Conservation (phyloP, 257 asterid species). For the Oldenlandia corymbosa region DNA sequence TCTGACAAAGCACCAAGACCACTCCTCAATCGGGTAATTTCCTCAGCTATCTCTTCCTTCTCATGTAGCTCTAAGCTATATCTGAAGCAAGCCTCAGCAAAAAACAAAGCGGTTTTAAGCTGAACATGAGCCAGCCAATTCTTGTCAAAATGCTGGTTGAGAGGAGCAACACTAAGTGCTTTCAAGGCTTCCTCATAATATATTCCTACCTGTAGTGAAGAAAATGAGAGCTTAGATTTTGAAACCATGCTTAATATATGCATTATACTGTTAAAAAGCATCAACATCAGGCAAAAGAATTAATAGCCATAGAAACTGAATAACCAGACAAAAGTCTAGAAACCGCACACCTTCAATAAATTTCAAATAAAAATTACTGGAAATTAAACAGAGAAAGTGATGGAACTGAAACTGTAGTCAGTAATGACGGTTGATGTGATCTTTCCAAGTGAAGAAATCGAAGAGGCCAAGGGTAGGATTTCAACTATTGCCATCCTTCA, state of each 20-base stretch:
- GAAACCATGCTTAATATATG: too few relatives aligned
- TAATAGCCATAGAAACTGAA: too few relatives aligned
- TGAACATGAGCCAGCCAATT: conserved; percentile 89
- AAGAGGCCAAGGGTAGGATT: not conserved
- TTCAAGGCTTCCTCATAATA: conserved; percentile 91
- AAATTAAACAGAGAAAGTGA: not conserved
- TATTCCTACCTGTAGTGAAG: conserved; percentile 57
- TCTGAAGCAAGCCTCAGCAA: conserved; percentile 92
- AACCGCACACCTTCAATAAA: too few relatives aligned
- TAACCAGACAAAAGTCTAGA: too few relatives aligned
- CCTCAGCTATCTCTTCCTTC: conserved; percentile 97
- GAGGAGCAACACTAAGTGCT: conserved; percentile 64
- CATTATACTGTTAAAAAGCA: too few relatives aligned
- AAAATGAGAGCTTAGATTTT: conserved; percentile 8
- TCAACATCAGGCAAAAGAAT: too few relatives aligned
- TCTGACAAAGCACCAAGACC: conserved; percentile 66
- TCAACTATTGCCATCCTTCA: not conserved
- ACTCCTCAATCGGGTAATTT: conserved; percentile 90
- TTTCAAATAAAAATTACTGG: not conserved
- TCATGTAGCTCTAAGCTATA: conserved; percentile 84
- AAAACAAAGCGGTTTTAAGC: conserved; percentile 86
- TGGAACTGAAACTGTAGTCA: not conserved
- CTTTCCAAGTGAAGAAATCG: not conserved
- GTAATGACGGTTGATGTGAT: not conserved
- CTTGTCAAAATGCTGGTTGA: conserved; percentile 89